These are phyloP conservation scores for Metarhizium humberi DNA, from an alignment of 2,329 filamentous ascomycete genomes.

Conservation along the genomic window DNA sequence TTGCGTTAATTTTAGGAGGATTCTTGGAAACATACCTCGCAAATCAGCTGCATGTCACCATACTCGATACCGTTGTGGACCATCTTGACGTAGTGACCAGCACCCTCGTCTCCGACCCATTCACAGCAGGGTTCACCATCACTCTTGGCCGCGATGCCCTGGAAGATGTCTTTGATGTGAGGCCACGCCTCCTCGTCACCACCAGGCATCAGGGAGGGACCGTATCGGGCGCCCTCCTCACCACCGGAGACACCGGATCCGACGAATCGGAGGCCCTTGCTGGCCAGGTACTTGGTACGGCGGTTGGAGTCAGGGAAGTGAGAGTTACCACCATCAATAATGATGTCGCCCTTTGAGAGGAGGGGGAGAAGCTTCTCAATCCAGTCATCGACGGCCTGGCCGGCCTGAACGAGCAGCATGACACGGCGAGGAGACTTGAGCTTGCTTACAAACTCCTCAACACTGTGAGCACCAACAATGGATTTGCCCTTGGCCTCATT, in stretches of 20 bases:
- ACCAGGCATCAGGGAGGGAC: constrained; percentile 97
- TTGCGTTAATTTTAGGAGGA: too few relatives aligned
- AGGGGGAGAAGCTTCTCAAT: constrained; percentile 87
- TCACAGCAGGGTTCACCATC: constrained; percentile 97
- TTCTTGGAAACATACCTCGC: constrained; percentile 60
- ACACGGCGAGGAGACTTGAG: constrained; percentile 94
- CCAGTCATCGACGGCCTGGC: constrained; percentile 96
- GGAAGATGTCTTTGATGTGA: constrained; percentile 98
- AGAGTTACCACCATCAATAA: constrained; percentile 97
- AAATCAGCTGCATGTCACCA: constrained; percentile 99
- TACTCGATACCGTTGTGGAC: constrained; percentile 99
- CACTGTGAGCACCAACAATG: constrained; percentile 85
- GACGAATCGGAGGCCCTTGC: constrained; percentile 91
- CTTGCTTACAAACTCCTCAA: constrained; percentile 91
- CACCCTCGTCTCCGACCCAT: constrained; percentile 99
- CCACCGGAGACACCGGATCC: constrained; percentile 96
- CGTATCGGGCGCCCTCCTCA: constrained; percentile 97
- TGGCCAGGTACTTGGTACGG: constrained; percentile 76
- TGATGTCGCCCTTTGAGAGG: constrained; percentile 83
- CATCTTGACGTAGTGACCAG: constrained; percentile 99
- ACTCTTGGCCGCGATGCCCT: constrained; percentile 95
- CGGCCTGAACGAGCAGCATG: constrained; percentile 99
- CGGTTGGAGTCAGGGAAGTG: constrained; percentile 99
- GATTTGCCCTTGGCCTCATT: constrained; percentile 95
- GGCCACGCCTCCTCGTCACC: constrained; percentile 98